Evolutionary conservation across 1,284 basidiomycete genomes (phyloP).

Genomic region (Ceraceosorus guamensis): DNA sequence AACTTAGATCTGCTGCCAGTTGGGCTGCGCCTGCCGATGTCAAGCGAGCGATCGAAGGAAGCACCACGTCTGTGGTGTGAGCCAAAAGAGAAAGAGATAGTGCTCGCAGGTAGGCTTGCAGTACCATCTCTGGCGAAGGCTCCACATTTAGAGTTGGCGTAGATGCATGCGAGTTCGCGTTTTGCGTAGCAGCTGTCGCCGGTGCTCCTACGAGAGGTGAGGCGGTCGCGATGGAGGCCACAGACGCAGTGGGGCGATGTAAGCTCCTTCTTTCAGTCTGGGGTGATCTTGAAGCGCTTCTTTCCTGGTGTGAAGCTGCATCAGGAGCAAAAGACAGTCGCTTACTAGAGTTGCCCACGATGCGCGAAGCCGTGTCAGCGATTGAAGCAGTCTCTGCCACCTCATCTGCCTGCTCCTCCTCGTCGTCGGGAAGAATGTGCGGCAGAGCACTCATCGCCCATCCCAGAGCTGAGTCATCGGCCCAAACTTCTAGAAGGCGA

Average conservation of each 20-base stretch:
- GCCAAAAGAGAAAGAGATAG: slow-evolving; percentile 69
- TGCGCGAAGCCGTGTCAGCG: no score
- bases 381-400: background rate
- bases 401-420: slow-evolving; percentile 44
- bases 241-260: slow-evolving; percentile 49
- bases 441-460: slow-evolving; percentile 80
- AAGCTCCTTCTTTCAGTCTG: slow-evolving; percentile 30
- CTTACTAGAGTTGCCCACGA: slow-evolving; percentile 46
- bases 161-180: slow-evolving; percentile 20
- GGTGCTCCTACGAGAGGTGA: slow-evolving; percentile 20
- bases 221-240: slow-evolving; percentile 16
- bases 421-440: slow-evolving; percentile 50
- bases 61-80: slow-evolving; percentile 54
- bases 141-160: slow-evolving; percentile 48
- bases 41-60: slow-evolving; percentile 56
- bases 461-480: slow-evolving; percentile 78
- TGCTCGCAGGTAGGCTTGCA: slow-evolving; percentile 83
- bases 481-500: slow-evolving; percentile 85
- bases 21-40: slow-evolving; percentile 67
- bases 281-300: slow-evolving; percentile 8
- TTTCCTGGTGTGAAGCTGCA: no score
- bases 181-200: background rate
- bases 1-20: slow-evolving; percentile 76
- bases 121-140: slow-evolving; percentile 71
- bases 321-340: slow-evolving; percentile 6